Evolutionary conservation across 331 rosid genomes (phyloP).

Genomic region (Malus hybrid): DNA sequence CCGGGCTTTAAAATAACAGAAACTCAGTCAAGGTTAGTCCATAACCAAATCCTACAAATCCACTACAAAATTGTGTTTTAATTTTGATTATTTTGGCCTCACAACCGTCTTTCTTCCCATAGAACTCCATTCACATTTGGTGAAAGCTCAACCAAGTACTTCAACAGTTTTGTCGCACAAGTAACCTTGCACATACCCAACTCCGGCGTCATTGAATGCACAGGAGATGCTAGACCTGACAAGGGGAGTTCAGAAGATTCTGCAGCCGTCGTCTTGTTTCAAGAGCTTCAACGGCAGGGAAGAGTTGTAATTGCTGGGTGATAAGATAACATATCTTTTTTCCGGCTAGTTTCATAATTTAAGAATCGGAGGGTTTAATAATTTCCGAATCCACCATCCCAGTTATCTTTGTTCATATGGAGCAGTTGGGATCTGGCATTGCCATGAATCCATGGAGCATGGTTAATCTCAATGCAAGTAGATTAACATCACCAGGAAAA

Average conservation of each 20-base stretch:
- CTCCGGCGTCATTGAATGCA: constrained; percentile 40
- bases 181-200: constrained; percentile 61
- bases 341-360: neutral
- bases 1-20: constrained; percentile 57
- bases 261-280: constrained; percentile 54
- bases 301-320: constrained; percentile 35
- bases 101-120: constrained; percentile 8
- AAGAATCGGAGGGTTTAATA: neutral
- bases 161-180: constrained; percentile 50
- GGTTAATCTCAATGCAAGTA: neutral
- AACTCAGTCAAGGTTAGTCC: constrained; percentile 50
- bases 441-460: neutral
- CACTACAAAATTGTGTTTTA: neutral
- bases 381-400: neutral
- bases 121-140: constrained; percentile 40
- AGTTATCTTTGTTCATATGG: neutral
- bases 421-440: neutral
- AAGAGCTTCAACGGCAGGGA: constrained; percentile 55
- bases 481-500: neutral
- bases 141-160: constrained; percentile 39
- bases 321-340: neutral
- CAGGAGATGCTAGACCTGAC: constrained; percentile 68
- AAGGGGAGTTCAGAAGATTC: constrained; percentile 81
- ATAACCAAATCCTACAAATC: neutral
- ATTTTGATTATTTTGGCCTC: neutral